A percentile compares a stretch with the other conserved stretches of the same genome.
Evolutionary conservation across 192 early-diverging fungal genomes (phyloP).

Genomic region (Coemansia sp.): DNA sequence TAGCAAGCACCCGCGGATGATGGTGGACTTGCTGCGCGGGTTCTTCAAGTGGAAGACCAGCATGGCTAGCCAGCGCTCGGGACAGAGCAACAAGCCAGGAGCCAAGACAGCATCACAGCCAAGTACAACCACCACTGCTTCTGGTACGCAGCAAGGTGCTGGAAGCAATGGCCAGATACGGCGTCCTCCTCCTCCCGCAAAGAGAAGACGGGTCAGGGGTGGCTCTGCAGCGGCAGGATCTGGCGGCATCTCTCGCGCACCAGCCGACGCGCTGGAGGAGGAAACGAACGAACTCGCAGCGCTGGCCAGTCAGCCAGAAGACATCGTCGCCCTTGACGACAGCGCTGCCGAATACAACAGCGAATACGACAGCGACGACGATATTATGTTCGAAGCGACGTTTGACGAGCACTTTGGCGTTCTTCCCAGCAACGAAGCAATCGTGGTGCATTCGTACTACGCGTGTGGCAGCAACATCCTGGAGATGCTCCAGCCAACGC

Average conservation of each 20-base stretch:
- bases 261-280: constrained; percentile 30
- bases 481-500: constrained; percentile 66
- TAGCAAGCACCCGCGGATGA: constrained; percentile 30
- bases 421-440: constrained; percentile 26
- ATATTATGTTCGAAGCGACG: constrained; percentile 38
- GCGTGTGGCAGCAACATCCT: constrained; percentile 52
- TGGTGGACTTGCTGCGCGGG: constrained; percentile 57
- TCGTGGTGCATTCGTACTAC: constrained; percentile 59
- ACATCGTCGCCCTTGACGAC: not conserved
- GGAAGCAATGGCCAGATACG: constrained; percentile 11
- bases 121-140: not conserved
- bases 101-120: not conserved
- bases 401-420: constrained; percentile 42
- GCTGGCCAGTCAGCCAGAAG: not conserved
- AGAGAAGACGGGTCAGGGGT: constrained; percentile 55
- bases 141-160: not conserved
- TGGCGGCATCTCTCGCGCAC: constrained; percentile 24
- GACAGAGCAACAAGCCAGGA: not conserved
- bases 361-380: constrained; percentile 36
- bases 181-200: constrained; percentile 53
- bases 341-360: not conserved
- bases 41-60: constrained; percentile 78
- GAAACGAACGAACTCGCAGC: constrained; percentile 36
- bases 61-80: constrained; percentile 40
- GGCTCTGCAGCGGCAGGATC: constrained; percentile 43